A percentile compares a stretch with the other conserved stretches of the same genome.
Conservation (phyloP, 257 asterid genomes). For the Striga asiatica region DNA sequence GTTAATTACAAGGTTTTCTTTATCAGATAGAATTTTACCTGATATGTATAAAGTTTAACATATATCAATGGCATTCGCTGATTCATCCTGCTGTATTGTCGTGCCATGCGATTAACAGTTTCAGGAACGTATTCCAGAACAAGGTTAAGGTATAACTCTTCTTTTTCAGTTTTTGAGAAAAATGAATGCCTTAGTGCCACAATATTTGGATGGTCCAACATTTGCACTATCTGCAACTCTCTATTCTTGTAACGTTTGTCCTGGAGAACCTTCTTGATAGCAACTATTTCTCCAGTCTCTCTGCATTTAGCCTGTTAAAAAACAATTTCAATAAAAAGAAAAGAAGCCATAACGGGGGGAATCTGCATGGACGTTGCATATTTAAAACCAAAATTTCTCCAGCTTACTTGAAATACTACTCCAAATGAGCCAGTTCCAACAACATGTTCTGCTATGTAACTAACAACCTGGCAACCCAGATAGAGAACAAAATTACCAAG, state of each 20-base stretch:
- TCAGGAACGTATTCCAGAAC: slow-evolving; percentile 96
- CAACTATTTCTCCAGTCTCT: slow-evolving; percentile 94
- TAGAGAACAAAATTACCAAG: slow-evolving; percentile 14
- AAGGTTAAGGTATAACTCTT: slow-evolving; percentile 86
- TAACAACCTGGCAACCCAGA: slow-evolving; percentile 55
- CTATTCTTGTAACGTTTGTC: slow-evolving; percentile 96
- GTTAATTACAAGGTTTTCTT: neutral
- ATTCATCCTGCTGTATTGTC: slow-evolving; percentile 86
- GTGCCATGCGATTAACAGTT: slow-evolving; percentile 85
- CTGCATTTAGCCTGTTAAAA: slow-evolving; percentile 76
- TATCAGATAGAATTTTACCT: no score
- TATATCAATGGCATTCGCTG: slow-evolving; percentile 84
- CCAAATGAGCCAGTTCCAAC: slow-evolving; percentile 98
- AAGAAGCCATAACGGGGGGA: no score
- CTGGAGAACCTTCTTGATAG: slow-evolving; percentile 96
- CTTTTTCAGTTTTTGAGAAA: slow-evolving; percentile 81
- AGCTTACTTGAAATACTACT: slow-evolving; percentile 82
- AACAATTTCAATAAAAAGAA: slow-evolving; percentile 2
- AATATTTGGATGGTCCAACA: slow-evolving; percentile 95
- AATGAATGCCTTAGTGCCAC: slow-evolving; percentile 89
- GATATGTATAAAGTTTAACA: slow-evolving; percentile 87
- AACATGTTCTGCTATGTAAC: slow-evolving; percentile 93
- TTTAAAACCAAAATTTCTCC: slow-evolving; percentile 8
- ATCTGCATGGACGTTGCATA: slow-evolving; percentile 3
- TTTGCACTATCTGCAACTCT: slow-evolving; percentile 94